Evolutionary conservation across 78 protist species (phyloP), one percentile per base, ranked within the genome.

Genomic region (Cavenderia fasciculata): DNA sequence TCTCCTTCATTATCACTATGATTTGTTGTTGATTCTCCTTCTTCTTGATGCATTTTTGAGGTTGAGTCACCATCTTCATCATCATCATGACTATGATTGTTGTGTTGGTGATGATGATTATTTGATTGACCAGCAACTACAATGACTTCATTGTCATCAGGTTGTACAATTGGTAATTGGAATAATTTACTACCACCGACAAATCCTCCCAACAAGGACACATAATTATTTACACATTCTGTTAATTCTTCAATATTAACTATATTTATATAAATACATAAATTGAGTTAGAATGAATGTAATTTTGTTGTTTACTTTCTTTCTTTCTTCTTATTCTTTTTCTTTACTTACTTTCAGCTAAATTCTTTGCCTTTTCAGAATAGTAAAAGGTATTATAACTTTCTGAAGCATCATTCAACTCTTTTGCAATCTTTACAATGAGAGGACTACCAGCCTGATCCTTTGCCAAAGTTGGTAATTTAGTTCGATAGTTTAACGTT

Each of bases 291-390:
- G 16, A 2, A 27, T 47, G 43, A 34, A 16, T 16, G 29, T 59
- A 59, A 10, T 59, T 29, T 25, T 2, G 25, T 19, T 66, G 40
- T 38, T 63, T 14, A 34, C 23, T 10, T 56, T 4, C 1, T 56
- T 10, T n/a, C 12, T 56, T 2, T 56, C 38, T 2, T 63, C 1
- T 63, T 40, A 5, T 59, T 29, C 16, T 31, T 31, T 27, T 38
- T 6, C 2, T 29, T 25, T 47, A 29, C 49, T 31, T 79, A 79
- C 89, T 14, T 54, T 65, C 40, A 38, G 27, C 16, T 68, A 79
- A 79, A 56, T 68, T 69, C 68, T 51, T 79, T 41, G 89, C 89
- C 25, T 51, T 68, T 14, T 54, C 41, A 27, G 78, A 68, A 47
- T 31, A 79, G 5, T 46, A 68, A 27, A 27, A 66, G 4, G n/a